These are phyloP conservation scores for Calamus simplicifolius DNA, from an alignment of 176 grass and related monocot species.

Conservation along the genomic window DNA sequence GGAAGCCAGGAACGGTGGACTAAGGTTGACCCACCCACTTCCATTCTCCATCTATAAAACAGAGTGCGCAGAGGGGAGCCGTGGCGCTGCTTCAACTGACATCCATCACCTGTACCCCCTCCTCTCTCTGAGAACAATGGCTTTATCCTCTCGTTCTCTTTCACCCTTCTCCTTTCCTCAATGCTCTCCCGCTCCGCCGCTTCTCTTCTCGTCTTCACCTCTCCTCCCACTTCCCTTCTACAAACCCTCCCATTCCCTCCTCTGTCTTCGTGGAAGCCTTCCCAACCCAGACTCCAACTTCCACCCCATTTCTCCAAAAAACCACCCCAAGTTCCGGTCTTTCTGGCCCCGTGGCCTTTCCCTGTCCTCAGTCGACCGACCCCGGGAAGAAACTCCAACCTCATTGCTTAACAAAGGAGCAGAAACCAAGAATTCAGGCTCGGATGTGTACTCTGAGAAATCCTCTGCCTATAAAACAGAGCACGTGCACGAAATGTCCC, in stretches of 20 bases:
- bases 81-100: no score
- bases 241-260: constrained; percentile 20
- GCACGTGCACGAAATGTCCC: constrained; percentile 66
- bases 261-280: constrained; percentile 13
- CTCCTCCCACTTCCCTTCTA: constrained; percentile 8
- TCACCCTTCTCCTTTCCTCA: constrained; percentile 3
- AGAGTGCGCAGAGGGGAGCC: no score
- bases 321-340: constrained; percentile 48
- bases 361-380: constrained; percentile 17
- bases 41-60: no score
- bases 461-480: constrained; percentile 29
- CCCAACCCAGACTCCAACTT: constrained; percentile 25
- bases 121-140: no score
- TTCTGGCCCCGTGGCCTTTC: constrained; percentile 40
- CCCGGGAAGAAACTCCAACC: not conserved
- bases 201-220: constrained; percentile 1
- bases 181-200: constrained; percentile 19
- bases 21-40: no score
- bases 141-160: not conserved
- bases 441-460: constrained; percentile 40
- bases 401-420: not conserved
- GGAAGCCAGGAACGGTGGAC: no score
- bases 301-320: constrained; percentile 48
- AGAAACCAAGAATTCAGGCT: constrained; percentile 20
- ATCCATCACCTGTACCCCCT: no score